phyloP scores from a whole-genome alignment of 2,329 filamentous ascomycete species.

The Trichoderma asperellum region DNA sequence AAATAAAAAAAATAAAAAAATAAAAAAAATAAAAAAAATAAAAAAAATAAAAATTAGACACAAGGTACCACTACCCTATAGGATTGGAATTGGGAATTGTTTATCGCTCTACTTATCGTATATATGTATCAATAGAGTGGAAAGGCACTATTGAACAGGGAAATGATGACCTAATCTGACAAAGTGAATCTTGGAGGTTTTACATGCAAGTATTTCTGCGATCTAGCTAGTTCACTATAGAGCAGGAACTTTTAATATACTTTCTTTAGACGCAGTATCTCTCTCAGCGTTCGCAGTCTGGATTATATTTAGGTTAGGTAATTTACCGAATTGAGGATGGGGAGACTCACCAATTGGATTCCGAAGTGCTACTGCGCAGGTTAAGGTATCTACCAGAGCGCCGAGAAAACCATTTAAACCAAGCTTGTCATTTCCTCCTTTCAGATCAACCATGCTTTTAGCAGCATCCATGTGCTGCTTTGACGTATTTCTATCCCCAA shows the following conservation, averaged over 20 bases:
- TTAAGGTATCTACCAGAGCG: conserved; percentile 11
- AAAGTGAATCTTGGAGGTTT: neutral
- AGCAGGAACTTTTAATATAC: neutral
- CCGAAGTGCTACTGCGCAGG: conserved; percentile 4
- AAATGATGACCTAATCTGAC: neutral
- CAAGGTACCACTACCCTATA: too few relatives aligned
- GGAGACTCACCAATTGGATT: conserved; percentile 13
- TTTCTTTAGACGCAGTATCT: neutral
- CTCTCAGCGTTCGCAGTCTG: conserved; percentile 1
- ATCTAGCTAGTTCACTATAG: neutral
- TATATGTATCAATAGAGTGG: neutral
- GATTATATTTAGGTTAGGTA: neutral
- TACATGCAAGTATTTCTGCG: neutral
- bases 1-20: too few relatives aligned
- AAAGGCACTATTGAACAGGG: neutral
- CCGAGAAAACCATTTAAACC: conserved; percentile 18
- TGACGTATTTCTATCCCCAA: conserved; percentile 11
- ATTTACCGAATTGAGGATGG: accelerated
- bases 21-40: too few relatives aligned
- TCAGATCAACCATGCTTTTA: conserved; percentile 20
- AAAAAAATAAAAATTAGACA: too few relatives aligned
- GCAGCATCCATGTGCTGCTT: conserved; percentile 21
- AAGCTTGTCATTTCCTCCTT: conserved; percentile 18
- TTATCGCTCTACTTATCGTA: neutral
- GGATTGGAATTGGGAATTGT: neutral